Conservation (phyloP, 1,139 yeast genomes). For the Protomyces lactucae-debilis region DNA sequence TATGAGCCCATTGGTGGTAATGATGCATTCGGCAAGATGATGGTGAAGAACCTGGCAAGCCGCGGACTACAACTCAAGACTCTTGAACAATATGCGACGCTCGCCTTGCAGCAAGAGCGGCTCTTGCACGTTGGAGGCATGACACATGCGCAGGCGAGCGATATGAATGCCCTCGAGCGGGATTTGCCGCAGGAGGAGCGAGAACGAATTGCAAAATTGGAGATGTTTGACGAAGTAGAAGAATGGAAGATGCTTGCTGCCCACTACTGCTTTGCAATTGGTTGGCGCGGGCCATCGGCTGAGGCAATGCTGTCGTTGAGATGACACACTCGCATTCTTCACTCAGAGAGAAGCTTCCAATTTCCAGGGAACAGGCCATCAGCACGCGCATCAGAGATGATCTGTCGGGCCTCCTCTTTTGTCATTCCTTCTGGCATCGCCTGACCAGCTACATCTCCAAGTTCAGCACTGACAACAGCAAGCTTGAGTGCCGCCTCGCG, state of each 20-base stretch:
- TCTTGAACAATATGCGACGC: slow-evolving; percentile 49
- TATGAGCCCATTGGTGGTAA: slow-evolving; percentile 78
- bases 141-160: slow-evolving; percentile 44
- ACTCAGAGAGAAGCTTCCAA: slow-evolving; percentile 10
- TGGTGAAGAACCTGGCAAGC: slow-evolving; percentile 63
- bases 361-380: slow-evolving; percentile 15
- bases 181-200: slow-evolving; percentile 53
- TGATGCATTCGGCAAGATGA: slow-evolving; percentile 75
- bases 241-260: slow-evolving; percentile 67
- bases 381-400: slow-evolving; percentile 16
- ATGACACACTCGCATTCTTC: neutral
- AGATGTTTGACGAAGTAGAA: slow-evolving; percentile 83
- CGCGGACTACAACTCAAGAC: slow-evolving; percentile 74
- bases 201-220: slow-evolving; percentile 47
- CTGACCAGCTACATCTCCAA: neutral
- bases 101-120: slow-evolving; percentile 46
- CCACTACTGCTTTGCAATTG: slow-evolving; percentile 64
- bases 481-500: slow-evolving; percentile 18
- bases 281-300: slow-evolving; percentile 6
- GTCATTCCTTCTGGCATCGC: slow-evolving; percentile 1
- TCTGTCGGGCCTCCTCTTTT: slow-evolving; percentile 16
- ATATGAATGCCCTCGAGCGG: slow-evolving; percentile 58
- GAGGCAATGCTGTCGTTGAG: neutral
- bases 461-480: slow-evolving; percentile 12
- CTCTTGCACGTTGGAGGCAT: slow-evolving; percentile 34